A percentile compares a stretch with the other conserved stretches of the same genome.
Evolutionary conservation across 139 green algal species (phyloP).

Genomic region (Marvania coccoides): DNA sequence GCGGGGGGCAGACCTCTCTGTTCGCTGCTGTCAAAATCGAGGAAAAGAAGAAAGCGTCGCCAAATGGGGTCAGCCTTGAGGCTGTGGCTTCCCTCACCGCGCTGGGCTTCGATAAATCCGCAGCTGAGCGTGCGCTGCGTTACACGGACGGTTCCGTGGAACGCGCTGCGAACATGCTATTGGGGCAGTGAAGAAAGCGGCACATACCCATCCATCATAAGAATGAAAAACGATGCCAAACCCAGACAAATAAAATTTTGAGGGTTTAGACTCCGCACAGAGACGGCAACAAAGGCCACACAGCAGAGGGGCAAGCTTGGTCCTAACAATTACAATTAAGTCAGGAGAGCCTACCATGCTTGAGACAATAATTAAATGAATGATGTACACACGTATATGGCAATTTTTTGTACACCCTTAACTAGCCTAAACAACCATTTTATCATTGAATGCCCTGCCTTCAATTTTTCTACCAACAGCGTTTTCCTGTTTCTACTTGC

Average conservation of each 20-base stretch:
- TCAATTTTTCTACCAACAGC: background rate
- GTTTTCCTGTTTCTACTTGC: background rate
- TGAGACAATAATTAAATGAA: too few species aligned
- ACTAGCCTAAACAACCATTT: background rate
- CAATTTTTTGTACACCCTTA: too few species aligned
- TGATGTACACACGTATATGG: too few species aligned
- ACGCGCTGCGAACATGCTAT: conserved; percentile 35
- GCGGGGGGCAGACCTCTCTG: background rate
- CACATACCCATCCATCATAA: background rate
- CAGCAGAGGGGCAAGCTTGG: too few species aligned
- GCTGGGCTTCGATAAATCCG: conserved; percentile 33
- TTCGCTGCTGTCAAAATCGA: background rate
- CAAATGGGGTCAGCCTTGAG: background rate
- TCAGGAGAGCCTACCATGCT: too few species aligned
- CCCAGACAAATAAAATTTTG: background rate
- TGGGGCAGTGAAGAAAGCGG: background rate
- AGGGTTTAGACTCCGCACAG: too few species aligned
- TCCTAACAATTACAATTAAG: too few species aligned
- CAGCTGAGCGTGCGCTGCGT: conserved; percentile 31
- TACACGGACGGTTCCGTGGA: conserved; percentile 25
- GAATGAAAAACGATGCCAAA: background rate
- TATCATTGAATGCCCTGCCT: background rate
- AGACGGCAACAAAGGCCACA: too few species aligned
- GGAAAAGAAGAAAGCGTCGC: background rate
- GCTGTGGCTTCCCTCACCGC: conserved; percentile 6